Percentiles rank a stretch among this genome's conserved stretches.
Evolutionary conservation across 75 land plant genomes (phyloP).

Genomic region (Cunninghamia lanceolata): DNA sequence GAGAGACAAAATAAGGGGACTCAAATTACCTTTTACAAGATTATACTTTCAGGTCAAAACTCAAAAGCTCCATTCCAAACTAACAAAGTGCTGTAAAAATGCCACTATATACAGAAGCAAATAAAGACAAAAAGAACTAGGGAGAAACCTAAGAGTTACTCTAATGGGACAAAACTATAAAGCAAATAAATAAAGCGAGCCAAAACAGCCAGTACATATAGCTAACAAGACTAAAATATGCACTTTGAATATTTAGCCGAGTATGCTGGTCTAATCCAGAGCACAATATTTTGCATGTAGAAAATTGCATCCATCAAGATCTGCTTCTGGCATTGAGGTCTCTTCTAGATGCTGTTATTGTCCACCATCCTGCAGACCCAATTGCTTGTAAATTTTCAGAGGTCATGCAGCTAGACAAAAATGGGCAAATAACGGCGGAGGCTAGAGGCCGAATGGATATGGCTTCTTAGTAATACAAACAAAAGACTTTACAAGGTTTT

Average conservation of each 20-base stretch:
- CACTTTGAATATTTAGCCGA: neutral
- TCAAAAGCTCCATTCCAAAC: too few relatives aligned
- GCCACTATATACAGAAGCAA: neutral
- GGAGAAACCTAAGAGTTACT: too few relatives aligned
- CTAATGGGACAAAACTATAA: neutral
- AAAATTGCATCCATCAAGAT: neutral
- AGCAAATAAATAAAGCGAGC: neutral
- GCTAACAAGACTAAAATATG: neutral
- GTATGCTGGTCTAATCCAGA: neutral
- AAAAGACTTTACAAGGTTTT: too few relatives aligned
- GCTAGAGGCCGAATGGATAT: too few relatives aligned
- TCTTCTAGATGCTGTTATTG: neutral
- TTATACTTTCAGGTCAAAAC: too few relatives aligned
- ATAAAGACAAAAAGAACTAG: too few relatives aligned
- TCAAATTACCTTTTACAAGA: neutral
- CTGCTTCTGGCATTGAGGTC: neutral
- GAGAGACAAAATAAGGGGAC: neutral
- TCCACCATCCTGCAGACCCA: neutral
- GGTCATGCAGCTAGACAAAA: too few relatives aligned
- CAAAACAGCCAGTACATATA: neutral
- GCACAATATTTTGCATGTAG: neutral
- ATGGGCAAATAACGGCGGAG: too few relatives aligned
- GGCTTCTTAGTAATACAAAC: too few relatives aligned
- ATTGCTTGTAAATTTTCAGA: too few relatives aligned
- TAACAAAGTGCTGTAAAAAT: neutral